Percentiles rank a stretch among this genome's conserved stretches.
Evolutionary conservation across 306 rosid species (phyloP).

Genomic region (Corylus americana): DNA sequence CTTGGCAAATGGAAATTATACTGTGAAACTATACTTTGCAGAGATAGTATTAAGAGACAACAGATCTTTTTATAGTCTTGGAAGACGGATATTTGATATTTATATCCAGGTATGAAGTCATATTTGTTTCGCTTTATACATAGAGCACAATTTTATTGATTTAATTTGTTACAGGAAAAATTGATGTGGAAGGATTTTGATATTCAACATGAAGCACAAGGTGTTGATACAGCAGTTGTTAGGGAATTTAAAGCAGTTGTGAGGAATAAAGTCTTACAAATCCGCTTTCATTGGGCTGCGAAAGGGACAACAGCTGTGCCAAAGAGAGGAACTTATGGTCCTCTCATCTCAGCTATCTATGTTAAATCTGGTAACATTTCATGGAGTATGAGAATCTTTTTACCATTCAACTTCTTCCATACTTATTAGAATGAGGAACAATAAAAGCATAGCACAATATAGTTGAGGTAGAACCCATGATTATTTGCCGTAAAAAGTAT

Average conservation of each 20-base stretch:
- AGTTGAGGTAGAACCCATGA: no score
- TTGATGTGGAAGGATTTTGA: slow-evolving; percentile 47
- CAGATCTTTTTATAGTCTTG: slow-evolving; percentile 52
- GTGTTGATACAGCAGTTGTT: slow-evolving; percentile 40
- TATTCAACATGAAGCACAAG: slow-evolving; percentile 44
- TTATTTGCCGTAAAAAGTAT: no score
- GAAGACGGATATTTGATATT: slow-evolving; percentile 59
- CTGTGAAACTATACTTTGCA: slow-evolving; percentile 57
- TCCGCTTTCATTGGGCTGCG: slow-evolving; percentile 67
- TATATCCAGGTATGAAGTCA: slow-evolving; percentile 51
- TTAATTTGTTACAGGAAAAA: slow-evolving; percentile 38
- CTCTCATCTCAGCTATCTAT: slow-evolving; percentile 66
- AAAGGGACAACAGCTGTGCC: slow-evolving; percentile 63
- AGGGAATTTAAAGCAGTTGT: slow-evolving; percentile 37
- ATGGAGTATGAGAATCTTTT: no score
- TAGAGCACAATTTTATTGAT: slow-evolving; percentile 17
- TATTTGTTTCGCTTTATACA: no score
- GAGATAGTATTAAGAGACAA: slow-evolving; percentile 52
- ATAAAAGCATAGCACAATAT: no score
- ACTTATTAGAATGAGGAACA: no score
- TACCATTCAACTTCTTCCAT: no score
- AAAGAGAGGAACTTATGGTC: slow-evolving; percentile 52
- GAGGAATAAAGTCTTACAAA: slow-evolving; percentile 34
- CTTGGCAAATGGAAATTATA: slow-evolving; percentile 64
- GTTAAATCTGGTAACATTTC: slow-evolving; percentile 51